Evolutionary conservation across 1,284 basidiomycete species (phyloP), one percentile per base, ranked within the genome.

Genomic region (Malassezia restricta): DNA sequence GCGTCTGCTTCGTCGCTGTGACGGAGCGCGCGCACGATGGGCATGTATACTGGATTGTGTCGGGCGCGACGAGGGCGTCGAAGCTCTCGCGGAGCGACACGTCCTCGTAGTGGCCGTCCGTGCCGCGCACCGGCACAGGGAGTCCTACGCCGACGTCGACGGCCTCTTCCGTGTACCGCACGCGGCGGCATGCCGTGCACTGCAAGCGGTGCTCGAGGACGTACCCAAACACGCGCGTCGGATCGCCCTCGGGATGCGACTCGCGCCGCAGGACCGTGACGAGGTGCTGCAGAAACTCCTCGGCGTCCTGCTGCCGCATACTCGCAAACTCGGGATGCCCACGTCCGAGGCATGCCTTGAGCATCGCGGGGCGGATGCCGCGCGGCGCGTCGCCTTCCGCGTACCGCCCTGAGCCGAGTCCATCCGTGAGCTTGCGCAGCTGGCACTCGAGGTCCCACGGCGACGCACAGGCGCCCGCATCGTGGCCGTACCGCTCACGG

Each of bases 301-400:
- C 90, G 1, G 91, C 83, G 68, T 99, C 92, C 73, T 98, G 92
- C 75, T 98, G 91, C 40, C 82, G 80, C 91, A 96, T 96, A 15
- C 90, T 96, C 30, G 86, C 79, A 68, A 98, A 98, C 75, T 96
- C 92, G 46, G 82, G 81, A 68, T 98, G 92, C 0, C 88, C 89
- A 64, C 85, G 86, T 3, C 92, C 92, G 33, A 96, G 81, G 12
- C 96, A 79, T 1, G 82, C 77, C 75, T 96, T 96, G 78, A 96
- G 90, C 68, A 83, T 83, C 2, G 78, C 78, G 0, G 92, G 94
- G 35, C 81, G 80, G 47, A 98, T 76, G 0, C 92, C 92, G 28
- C 81, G 82, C 4, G 59, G 58, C 31, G 42, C 51, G 39, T 56
- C 45, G 7, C 83, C 84, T 50, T 81, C 78, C 0, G 89, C 84